These are phyloP conservation scores for Grosmannia serpens DNA, from an alignment of 2,329 filamentous ascomycete species.

Conservation along the genomic window DNA sequence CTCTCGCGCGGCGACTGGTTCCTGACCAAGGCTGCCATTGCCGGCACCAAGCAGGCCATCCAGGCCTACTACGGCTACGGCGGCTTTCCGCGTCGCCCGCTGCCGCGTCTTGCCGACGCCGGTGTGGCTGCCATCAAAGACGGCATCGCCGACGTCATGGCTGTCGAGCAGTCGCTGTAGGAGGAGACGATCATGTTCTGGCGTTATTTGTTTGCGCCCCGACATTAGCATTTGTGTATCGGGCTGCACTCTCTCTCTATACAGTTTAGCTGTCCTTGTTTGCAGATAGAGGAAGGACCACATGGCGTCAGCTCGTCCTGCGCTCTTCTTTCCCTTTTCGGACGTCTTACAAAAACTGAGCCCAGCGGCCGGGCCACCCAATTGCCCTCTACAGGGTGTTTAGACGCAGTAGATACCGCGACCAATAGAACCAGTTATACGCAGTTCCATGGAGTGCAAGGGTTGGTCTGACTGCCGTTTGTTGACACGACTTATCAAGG, in stretches of 20 bases:
- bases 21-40: conserved; percentile 69
- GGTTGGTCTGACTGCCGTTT: too few relatives aligned
- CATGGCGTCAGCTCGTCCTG: not conserved
- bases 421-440: not conserved
- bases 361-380: not conserved
- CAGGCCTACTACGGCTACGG: conserved; percentile 76
- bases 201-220: not conserved
- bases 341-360: not conserved
- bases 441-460: not conserved
- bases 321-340: not conserved
- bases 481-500: too few relatives aligned
- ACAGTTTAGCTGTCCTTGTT: too few relatives aligned
- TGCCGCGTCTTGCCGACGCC: conserved; percentile 53
- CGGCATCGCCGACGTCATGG: conserved; percentile 52
- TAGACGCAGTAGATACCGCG: not conserved
- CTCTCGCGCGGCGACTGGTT: conserved; percentile 73
- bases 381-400: too few relatives aligned
- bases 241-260: not conserved
- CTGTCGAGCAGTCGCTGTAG: conserved; percentile 46
- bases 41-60: conserved; percentile 76
- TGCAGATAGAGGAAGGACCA: not conserved
- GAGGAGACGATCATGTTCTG: not conserved
- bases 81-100: conserved; percentile 60
- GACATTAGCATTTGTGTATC: not conserved
- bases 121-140: conserved; percentile 40